Base-by-base conservation (phyloP, 1,284 basidiomycete species). In the Sporisorium scitamineum region DNA sequence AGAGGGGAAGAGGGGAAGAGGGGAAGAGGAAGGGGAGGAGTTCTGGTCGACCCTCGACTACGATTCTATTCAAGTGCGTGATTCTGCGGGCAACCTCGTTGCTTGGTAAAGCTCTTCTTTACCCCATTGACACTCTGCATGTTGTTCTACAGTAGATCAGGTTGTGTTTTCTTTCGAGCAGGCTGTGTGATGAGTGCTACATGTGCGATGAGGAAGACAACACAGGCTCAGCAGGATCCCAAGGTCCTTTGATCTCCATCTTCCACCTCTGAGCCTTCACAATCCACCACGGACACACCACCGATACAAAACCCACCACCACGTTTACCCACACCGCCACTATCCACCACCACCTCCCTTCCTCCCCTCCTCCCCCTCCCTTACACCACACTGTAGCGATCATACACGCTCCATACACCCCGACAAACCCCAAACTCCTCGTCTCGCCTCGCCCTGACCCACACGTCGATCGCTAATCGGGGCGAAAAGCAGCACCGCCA, bases 401-500 rank as follows among this genome's bases (percentile, higher is more conserved):
- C 61, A 69, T 60, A 0, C 60, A 63, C 14, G 31, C 7, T 2
- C 3, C 16, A 13, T 63, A 69, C 42, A 57, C 24, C 8, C 27
- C n/a, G 2, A 11, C 31, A 29, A 62, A 69, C 9, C 5, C 20
- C 5, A 22, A 13, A 14, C 14, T 34, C 14, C 22, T 45, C 18
- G 20, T 13, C 48, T 6, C 31, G 11, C n/a, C 39, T 37, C 5
- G 32, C 5, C 3, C 7, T 6, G 41, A 4, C 13, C 9, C 9
- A 5, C 26, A 13, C 9, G 29, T 22, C 8, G 41, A 3, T 16
- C 47, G 18, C 16, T 16, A 4, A n/a, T 32, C 1, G 68, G 68
- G 3, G 76, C 80, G 51, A 84, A 84, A 1, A 83, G 54, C 3
- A 66, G 39, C 2, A 80, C 90, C 39, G 95, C 91, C 84, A 95